Conservation (phyloP, 164 flowering plant genomes). For the Echeveria elegans region DNA sequence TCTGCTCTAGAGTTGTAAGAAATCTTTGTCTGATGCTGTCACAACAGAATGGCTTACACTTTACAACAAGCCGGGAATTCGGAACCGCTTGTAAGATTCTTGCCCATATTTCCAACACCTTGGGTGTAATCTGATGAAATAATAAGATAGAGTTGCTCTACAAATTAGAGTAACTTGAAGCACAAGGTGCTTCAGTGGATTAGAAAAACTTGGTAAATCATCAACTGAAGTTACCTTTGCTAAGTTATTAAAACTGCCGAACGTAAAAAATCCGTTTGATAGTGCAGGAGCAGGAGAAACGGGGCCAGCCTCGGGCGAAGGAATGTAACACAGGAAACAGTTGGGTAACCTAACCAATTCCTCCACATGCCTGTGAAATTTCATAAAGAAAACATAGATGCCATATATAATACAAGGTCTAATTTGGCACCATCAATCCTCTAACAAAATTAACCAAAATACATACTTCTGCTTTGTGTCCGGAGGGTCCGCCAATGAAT, state of each 20-base stretch:
- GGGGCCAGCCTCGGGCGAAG: slow-evolving; percentile 96
- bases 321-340: slow-evolving; percentile 88
- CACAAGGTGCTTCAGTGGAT: too few species aligned
- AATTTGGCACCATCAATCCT: neutral
- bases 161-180: neutral
- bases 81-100: slow-evolving; percentile 89
- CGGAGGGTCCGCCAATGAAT: slow-evolving; percentile 80
- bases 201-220: too few species aligned
- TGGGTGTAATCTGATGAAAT: slow-evolving; percentile 79
- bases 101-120: slow-evolving; percentile 95
- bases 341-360: slow-evolving; percentile 82
- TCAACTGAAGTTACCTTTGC: slow-evolving; percentile 62
- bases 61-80: slow-evolving; percentile 91
- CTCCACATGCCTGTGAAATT: slow-evolving; percentile 76
- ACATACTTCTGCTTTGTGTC: slow-evolving; percentile 71
- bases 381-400: neutral
- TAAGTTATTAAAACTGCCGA: slow-evolving; percentile 96
- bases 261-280: slow-evolving; percentile 86
- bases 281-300: slow-evolving; percentile 81
- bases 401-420: neutral
- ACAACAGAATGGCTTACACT: slow-evolving; percentile 95
- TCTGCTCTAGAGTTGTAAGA: slow-evolving; percentile 77
- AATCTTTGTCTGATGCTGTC: slow-evolving; percentile 83
- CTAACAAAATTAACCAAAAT: slow-evolving; percentile 1
- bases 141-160: slow-evolving; percentile 2